Percentiles rank a stretch among this genome's conserved stretches.
Conservation (phyloP, 2,329 filamentous ascomycete genomes). For the Ascochyta rabiei region DNA sequence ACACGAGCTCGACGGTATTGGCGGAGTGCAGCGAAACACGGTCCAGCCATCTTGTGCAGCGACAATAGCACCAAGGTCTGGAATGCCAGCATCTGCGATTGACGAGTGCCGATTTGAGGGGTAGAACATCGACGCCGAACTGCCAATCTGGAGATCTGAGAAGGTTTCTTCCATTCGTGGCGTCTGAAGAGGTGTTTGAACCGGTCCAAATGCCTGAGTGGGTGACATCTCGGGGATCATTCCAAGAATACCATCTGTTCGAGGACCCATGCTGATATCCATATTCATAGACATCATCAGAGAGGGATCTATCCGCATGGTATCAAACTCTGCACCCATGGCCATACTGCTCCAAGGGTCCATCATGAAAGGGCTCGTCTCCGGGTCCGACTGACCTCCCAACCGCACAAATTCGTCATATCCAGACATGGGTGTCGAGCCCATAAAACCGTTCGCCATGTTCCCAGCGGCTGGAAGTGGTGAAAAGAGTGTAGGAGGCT, state of each 20-base stretch:
- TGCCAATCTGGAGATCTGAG: constrained; percentile 54
- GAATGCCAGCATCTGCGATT: constrained; percentile 44
- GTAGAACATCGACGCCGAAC: constrained; percentile 51
- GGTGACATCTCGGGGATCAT: constrained; percentile 54
- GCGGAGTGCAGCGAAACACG: constrained; percentile 59
- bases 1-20: constrained; percentile 55
- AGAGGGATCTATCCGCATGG: constrained; percentile 53
- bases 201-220: constrained; percentile 45
- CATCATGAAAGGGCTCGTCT: constrained; percentile 56
- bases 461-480: constrained; percentile 47
- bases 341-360: constrained; percentile 56
- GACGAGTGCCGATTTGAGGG: constrained; percentile 50
- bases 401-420: constrained; percentile 54
- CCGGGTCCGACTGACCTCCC: constrained; percentile 50
- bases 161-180: constrained; percentile 55
- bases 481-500: constrained; percentile 42
- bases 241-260: constrained; percentile 50
- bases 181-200: constrained; percentile 55
- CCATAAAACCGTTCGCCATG: constrained; percentile 49
- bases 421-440: constrained; percentile 54
- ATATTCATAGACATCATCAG: constrained; percentile 54
- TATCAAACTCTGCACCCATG: constrained; percentile 53
- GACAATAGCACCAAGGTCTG: constrained; percentile 56
- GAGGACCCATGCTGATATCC: constrained; percentile 51
- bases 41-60: constrained; percentile 60